A percentile compares a stretch with the other conserved stretches of the same genome.
phyloP scores from a whole-genome alignment of 2,329 filamentous ascomycete genomes.

The Xylariaceae sp. region DNA sequence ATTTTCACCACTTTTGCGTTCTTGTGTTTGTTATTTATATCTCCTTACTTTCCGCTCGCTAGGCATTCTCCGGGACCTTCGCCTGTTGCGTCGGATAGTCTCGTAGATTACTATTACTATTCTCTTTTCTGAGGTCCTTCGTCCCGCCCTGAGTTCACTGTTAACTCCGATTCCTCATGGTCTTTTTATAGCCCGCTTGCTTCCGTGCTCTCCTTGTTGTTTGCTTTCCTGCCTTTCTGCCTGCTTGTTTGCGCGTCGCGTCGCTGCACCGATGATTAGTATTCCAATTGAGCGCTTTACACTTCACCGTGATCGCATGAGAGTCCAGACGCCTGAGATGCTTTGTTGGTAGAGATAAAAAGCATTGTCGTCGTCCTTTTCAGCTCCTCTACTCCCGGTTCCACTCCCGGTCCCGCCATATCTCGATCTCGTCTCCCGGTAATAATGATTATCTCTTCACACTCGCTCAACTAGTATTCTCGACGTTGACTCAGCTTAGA shows the following conservation, averaged over 20 bases:
- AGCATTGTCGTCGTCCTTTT: not conserved
- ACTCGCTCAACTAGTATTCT: not conserved
- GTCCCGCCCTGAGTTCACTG: not conserved
- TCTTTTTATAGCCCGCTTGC: too few species aligned
- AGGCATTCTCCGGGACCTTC: not conserved
- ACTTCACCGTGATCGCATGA: not conserved
- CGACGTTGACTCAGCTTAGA: not conserved
- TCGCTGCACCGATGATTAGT: not conserved
- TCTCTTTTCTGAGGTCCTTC: not conserved
- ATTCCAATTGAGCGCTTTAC: not conserved
- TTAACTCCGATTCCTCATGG: not conserved
- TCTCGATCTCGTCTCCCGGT: not conserved
- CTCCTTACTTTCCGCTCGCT: not conserved
- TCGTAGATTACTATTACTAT: not conserved
- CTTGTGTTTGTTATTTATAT: not conserved
- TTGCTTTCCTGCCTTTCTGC: not conserved
- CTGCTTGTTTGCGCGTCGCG: not conserved
- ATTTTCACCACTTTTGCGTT: not conserved
- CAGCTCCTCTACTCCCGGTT: too few species aligned
- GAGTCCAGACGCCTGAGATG: not conserved
- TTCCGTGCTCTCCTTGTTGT: too few species aligned
- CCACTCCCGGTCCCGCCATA: not conserved
- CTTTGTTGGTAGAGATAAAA: not conserved
- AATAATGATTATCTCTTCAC: not conserved
- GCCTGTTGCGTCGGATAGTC: not conserved